Percentiles rank a stretch among this genome's conserved stretches.
Conservation (phyloP, 1,139 yeast species). For the Geotrichum klebahnii region DNA sequence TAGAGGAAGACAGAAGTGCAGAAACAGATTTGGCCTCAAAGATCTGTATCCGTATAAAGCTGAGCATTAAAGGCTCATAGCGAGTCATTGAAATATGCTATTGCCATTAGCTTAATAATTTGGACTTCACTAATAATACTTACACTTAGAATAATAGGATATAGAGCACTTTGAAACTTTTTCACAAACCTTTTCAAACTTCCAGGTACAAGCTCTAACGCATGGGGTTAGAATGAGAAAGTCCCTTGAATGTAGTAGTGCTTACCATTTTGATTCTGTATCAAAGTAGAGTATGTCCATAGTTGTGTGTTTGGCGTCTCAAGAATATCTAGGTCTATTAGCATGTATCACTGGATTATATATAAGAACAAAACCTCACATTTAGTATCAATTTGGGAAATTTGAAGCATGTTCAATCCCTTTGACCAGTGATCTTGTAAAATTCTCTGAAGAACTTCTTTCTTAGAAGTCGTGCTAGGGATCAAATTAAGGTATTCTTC, state of each 20-base stretch:
- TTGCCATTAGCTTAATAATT: constrained; percentile 48
- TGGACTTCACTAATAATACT: constrained; percentile 29
- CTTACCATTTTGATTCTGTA: constrained; percentile 15
- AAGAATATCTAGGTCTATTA: constrained; percentile 42
- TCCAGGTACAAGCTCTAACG: constrained; percentile 41
- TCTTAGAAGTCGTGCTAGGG: constrained; percentile 39
- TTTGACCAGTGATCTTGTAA: constrained; percentile 55
- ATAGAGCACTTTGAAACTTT: constrained; percentile 47
- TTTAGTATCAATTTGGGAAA: constrained; percentile 70
- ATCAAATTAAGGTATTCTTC: constrained; percentile 23
- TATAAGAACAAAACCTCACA: constrained; percentile 20
- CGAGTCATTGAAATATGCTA: constrained; percentile 12
- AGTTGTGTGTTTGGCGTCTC: constrained; percentile 50
- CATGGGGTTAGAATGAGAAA: constrained; percentile 30
- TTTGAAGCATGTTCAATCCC: constrained; percentile 64
- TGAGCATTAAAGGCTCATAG: constrained; percentile 38
- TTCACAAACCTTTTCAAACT: constrained; percentile 45
- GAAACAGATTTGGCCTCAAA: constrained; percentile 46
- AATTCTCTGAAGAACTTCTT: constrained; percentile 49
- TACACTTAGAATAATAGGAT: constrained; percentile 26
- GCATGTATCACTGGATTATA: not conserved
- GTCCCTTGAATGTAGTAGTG: constrained; percentile 40
- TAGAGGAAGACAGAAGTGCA: constrained; percentile 19
- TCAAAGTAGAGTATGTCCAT: constrained; percentile 55
- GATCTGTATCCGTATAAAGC: constrained; percentile 61